Conservation (phyloP, 495 filamentous ascomycete genomes). For the Aspergillus nidulans region DNA sequence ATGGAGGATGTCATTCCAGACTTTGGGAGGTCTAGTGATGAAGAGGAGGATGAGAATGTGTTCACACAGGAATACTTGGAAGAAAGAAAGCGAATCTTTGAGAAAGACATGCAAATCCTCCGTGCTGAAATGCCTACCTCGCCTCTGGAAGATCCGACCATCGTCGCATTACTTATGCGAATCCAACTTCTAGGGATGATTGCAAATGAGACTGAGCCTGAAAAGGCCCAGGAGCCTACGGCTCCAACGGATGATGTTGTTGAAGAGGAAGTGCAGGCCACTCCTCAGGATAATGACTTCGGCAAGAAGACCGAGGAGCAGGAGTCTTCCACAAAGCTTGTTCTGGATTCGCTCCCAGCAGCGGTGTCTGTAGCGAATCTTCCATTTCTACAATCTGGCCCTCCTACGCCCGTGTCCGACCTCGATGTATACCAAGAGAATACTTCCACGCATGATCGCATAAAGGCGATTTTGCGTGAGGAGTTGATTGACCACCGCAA, state of each 20-base stretch:
- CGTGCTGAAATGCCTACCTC: conserved; percentile 42
- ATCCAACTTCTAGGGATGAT: conserved; percentile 45
- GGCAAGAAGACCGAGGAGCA: conserved; percentile 35
- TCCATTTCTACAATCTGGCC: conserved; percentile 45
- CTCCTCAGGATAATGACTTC: background rate
- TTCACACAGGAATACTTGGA: conserved; percentile 50
- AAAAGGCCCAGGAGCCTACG: conserved; percentile 19
- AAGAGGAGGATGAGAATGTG: conserved; percentile 45
- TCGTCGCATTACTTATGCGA: conserved; percentile 40
- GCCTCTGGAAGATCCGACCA: conserved; percentile 41
- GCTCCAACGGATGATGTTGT: conserved; percentile 22
- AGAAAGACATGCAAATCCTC: conserved; percentile 42
- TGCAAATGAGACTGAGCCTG: conserved; percentile 23
- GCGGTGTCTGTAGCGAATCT: conserved; percentile 36
- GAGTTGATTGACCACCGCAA: conserved; percentile 39
- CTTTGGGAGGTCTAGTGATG: conserved; percentile 35
- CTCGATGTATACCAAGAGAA: conserved; percentile 46
- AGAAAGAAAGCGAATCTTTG: conserved; percentile 44
- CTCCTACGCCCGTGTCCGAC: conserved; percentile 48
- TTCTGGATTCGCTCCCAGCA: conserved; percentile 16
- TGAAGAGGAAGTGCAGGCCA: background rate
- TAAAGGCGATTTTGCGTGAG: conserved; percentile 31
- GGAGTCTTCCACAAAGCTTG: conserved; percentile 23
- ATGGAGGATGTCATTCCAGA: conserved; percentile 20
- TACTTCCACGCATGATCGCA: conserved; percentile 25